A percentile compares a stretch with the other conserved stretches of the same genome.
Conservation (phyloP, 2,329 filamentous ascomycete genomes). For the Neonectria neomacrospora region DNA sequence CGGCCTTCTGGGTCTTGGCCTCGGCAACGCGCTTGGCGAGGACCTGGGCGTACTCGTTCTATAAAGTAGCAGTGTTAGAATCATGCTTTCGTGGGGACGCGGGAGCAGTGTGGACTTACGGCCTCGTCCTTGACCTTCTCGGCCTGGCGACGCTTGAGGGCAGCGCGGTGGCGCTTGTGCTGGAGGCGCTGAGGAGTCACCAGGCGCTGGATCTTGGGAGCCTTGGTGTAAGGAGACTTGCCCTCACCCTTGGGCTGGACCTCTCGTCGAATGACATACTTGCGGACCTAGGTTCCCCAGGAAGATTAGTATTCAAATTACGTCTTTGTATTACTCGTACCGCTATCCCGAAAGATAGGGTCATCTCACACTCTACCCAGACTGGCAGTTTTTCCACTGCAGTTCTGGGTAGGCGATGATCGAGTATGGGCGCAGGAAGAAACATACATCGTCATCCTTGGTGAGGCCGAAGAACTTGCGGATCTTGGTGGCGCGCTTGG, state of each 20-base stretch:
- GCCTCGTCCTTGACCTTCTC: constrained; percentile 99
- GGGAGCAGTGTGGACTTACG: constrained; percentile 67
- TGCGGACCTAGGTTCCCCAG: constrained; percentile 79
- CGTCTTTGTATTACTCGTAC: constrained; percentile 40
- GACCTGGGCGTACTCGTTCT: constrained; percentile 98
- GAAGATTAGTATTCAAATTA: constrained; percentile 52
- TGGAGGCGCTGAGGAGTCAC: constrained; percentile 99
- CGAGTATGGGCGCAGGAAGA: constrained; percentile 63
- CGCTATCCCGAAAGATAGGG: constrained; percentile 38
- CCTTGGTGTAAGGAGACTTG: constrained; percentile 99
- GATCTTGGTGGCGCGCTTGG: constrained; percentile 99
- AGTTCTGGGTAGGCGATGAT: constrained; percentile 77
- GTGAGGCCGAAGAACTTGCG: constrained; percentile 99
- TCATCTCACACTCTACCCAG: constrained; percentile 70
- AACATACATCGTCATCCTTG: constrained; percentile 99
- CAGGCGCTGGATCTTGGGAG: constrained; percentile 99
- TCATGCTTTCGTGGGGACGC: not conserved
- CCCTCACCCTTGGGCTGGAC: constrained; percentile 97
- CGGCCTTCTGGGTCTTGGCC: constrained; percentile 92
- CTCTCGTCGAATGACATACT: constrained; percentile 99
- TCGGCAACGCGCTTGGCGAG: constrained; percentile 97
- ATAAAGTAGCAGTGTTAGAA: constrained; percentile 51
- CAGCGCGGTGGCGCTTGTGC: constrained; percentile 98
- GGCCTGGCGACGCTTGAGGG: constrained; percentile 97
- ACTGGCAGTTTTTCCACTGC: constrained; percentile 57